These are phyloP conservation scores for Pneumocystis jirovecii DNA, from an alignment of 1,139 yeast species.

Conservation along the genomic window DNA sequence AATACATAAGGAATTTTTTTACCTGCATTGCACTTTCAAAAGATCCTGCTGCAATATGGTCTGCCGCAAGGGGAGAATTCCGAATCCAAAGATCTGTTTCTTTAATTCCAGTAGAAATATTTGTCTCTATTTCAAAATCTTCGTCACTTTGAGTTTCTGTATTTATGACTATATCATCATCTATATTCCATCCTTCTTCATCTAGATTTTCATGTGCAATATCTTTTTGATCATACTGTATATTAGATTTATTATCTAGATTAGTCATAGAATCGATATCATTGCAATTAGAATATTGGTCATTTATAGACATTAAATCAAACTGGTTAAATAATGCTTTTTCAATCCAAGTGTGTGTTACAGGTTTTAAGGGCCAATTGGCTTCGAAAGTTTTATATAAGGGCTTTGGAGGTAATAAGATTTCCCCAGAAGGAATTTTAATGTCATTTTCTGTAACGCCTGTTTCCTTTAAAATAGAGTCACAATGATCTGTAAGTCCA, in stretches of 20 bases:
- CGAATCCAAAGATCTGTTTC: slow-evolving; percentile 76
- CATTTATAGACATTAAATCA: slow-evolving; percentile 47
- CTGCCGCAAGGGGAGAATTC: slow-evolving; percentile 81
- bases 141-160: slow-evolving; percentile 21
- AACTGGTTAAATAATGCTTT: slow-evolving; percentile 67
- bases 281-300: slow-evolving; percentile 15
- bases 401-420: slow-evolving; percentile 29
- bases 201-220: slow-evolving; percentile 26
- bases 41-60: slow-evolving; percentile 89
- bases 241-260: slow-evolving; percentile 12
- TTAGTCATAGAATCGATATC: slow-evolving; percentile 13
- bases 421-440: slow-evolving; percentile 43
- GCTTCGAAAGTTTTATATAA: slow-evolving; percentile 31
- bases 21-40: slow-evolving; percentile 74
- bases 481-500: slow-evolving; percentile 64
- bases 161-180: slow-evolving; percentile 22
- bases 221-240: slow-evolving; percentile 17
- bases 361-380: slow-evolving; percentile 74
- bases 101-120: slow-evolving; percentile 37
- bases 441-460: slow-evolving; percentile 46
- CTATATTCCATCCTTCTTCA: slow-evolving; percentile 23
- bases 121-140: slow-evolving; percentile 43
- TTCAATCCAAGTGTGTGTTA: slow-evolving; percentile 68
- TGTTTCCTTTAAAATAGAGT: slow-evolving; percentile 52
- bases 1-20: neutral